Conservation (phyloP, 2,329 filamentous ascomycete species). For the Apiospora kogelbergensis region DNA sequence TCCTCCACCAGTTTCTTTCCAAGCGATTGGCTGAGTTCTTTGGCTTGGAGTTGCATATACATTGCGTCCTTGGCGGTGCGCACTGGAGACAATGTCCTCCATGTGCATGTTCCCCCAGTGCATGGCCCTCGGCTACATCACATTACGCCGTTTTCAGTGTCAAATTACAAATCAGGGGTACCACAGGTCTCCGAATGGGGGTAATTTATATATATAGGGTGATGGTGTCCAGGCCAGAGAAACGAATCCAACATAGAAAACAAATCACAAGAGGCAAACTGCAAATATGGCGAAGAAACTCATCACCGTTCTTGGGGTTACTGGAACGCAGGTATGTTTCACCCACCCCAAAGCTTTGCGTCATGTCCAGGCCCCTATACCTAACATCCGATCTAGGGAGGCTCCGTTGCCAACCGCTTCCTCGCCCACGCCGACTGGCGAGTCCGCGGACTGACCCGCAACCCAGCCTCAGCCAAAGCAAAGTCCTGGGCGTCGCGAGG, state of each 20-base stretch:
- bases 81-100: background rate
- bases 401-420: conserved; percentile 14
- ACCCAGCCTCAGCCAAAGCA: conserved; percentile 1
- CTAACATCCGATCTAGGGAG: background rate
- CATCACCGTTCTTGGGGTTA: background rate
- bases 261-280: background rate
- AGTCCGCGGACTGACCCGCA: conserved; percentile 19
- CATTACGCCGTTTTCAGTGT: background rate
- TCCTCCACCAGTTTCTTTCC: too few species aligned
- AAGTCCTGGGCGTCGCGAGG: conserved; percentile 10
- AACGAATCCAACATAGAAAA: too few species aligned
- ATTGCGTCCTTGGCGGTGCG: too few species aligned
- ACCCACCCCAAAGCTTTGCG: too few species aligned
- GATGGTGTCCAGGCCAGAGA: too few species aligned
- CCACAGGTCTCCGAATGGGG: background rate
- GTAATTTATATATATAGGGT: background rate
- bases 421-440: conserved; percentile 15
- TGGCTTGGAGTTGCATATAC: too few species aligned
- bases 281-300: background rate
- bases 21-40: too few species aligned
- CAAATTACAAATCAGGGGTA: background rate
- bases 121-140: background rate
- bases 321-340: background rate
- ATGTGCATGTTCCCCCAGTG: background rate
- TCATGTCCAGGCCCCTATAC: too few species aligned